A percentile compares a stretch with the other conserved stretches of the same genome.
phyloP scores from a whole-genome alignment of 208 protist species.

The Acanthamoeba royreba region DNA sequence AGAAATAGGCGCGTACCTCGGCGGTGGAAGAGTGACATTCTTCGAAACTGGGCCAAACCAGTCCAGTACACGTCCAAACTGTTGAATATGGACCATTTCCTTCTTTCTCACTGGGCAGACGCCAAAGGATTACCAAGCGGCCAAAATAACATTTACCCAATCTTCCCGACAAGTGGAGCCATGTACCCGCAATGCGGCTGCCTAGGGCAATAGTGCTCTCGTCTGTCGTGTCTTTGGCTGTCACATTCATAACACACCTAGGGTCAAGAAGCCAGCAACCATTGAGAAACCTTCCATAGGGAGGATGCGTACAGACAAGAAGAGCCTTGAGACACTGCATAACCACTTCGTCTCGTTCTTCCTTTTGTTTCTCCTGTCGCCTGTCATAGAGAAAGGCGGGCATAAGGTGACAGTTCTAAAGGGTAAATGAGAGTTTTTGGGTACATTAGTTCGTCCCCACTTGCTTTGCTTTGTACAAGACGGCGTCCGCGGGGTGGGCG shows the following conservation, averaged over 20 bases:
- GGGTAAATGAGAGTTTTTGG: neutral
- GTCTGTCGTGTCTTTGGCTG: neutral
- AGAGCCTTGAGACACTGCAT: conserved; percentile 37
- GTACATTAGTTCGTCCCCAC: neutral
- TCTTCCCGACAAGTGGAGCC: neutral
- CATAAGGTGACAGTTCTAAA: neutral
- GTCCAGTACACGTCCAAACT: conserved; percentile 23
- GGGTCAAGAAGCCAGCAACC: neutral
- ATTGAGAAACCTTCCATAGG: neutral
- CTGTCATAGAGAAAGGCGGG: neutral
- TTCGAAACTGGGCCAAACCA: conserved; percentile 45
- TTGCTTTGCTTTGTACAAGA: conserved; percentile 4
- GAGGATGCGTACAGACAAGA: neutral
- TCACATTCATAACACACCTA: neutral
- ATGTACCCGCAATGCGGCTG: neutral
- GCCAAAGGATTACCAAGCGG: neutral
- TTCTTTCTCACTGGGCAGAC: neutral
- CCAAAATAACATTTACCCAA: neutral
- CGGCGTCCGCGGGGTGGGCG: neutral
- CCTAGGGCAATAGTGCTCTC: neutral
- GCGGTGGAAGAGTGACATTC: conserved; percentile 39
- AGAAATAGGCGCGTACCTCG: neutral
- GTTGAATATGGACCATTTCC: conserved; percentile 24
- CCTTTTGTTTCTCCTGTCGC: neutral
- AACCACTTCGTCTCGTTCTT: neutral